Base-by-base conservation (phyloP, 2,329 filamentous ascomycete genomes). In the Bertia moriformis region DNA sequence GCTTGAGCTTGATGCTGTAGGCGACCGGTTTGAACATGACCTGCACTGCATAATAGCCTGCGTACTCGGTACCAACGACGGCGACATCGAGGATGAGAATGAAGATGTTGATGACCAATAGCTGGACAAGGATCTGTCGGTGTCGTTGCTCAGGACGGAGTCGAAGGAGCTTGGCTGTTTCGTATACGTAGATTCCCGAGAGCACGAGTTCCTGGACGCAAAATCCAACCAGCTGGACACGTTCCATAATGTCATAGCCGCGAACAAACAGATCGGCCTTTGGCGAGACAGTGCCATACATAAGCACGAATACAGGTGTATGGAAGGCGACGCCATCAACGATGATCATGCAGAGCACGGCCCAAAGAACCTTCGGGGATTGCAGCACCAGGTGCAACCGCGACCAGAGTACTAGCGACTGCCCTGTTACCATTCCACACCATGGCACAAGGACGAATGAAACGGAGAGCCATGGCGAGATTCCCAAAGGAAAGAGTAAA, bases 171-270 rank as follows among this genome's bases (percentile, higher is more conserved):
- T 63, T 64, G 27, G 69, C 53, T 2, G 68, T 71, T 39, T 70
- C 64, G 46, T 65, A 67, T 29, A 73, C 60, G 44, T 73, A 73
- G 2, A 73, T 51, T 5, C 57, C 55, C 0, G 64, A 67, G 19
- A 69, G 55, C 19, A 62, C 47, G 19, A 54, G 49, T 43, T 69
- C 65, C 42, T 67, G 62, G n/a, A 66, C 33, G 46, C 60, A 64
- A 44, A 66, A 66, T 0, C 58, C 59, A 5, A 60, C 64, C 59
- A 66, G 63, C 46, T 66, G 62, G 27, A 66, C 57, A 45, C 61
- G 62, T 45, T 66, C 62, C 7, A 19, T 19, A 12, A 38, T 17
- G 14, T n/a, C 18, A 17, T 38, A 38, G 12, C 32, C 32, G 10
- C 10, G 10, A 7, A 15, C 17, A 13, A 22, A 38, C 10, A 12